A percentile compares a stretch with the other conserved stretches of the same genome.
Conservation (phyloP, 108 stramenopile genomes). For the Skeletonema menzelii region DNA sequence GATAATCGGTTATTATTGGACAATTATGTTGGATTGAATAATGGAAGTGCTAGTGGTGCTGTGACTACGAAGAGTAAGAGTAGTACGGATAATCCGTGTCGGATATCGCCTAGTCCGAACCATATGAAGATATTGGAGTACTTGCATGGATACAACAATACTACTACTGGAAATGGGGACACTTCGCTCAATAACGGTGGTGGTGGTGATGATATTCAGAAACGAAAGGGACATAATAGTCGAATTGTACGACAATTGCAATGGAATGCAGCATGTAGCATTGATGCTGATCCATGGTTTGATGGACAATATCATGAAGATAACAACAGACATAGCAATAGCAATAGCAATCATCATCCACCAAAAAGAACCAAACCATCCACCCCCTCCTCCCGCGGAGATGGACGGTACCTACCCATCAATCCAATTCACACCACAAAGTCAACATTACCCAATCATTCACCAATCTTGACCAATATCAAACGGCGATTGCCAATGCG, state of each 20-base stretch:
- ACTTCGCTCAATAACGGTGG: neutral
- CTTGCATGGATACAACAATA: conserved; percentile 16
- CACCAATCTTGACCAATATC: conserved; percentile 63
- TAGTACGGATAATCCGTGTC: conserved; percentile 31
- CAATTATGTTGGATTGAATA: neutral
- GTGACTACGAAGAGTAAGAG: neutral
- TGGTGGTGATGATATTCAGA: neutral
- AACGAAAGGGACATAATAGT: neutral
- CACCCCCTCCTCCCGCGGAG: neutral
- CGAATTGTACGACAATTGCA: conserved; percentile 54
- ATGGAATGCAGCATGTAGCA: conserved; percentile 57
- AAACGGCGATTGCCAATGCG: conserved; percentile 74
- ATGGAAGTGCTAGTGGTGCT: neutral
- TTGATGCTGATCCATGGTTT: conserved; percentile 58
- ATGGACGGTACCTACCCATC: conserved; percentile 68
- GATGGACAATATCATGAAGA: conserved; percentile 24
- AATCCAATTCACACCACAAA: conserved; percentile 48
- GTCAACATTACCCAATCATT: conserved; percentile 45
- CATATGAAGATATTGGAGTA: conserved; percentile 27
- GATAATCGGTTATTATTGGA: neutral
- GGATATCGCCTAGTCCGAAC: conserved; percentile 33
- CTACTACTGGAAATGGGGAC: neutral
- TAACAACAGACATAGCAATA: neutral
- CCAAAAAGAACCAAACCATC: neutral
- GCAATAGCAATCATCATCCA: neutral